Evolutionary conservation across 148 eudicot species (phyloP), one percentile per base, ranked within the genome.

Genomic region (Drosera capensis): DNA sequence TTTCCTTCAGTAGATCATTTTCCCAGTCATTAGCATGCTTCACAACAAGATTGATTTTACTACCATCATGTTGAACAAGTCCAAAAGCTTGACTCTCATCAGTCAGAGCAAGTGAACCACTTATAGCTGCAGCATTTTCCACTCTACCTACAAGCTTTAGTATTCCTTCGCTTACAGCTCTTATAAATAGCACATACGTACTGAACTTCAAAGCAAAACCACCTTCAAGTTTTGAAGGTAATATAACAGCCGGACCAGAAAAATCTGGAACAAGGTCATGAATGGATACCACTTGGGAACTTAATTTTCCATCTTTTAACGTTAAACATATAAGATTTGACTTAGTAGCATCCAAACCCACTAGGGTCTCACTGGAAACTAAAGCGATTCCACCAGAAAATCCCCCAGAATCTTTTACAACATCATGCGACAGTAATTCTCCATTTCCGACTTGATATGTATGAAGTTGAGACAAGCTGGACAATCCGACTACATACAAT

Each of bases 1-100:
- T 77, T 56, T 92, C 99, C 70, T 74, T 73, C 20, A 77, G 60
- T 24, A 81, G 71, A 64, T 78, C 68, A 37, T 42, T 62, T 36
- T 54, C 59, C 77, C 73, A 71, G 40, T 92, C 81, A 51, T 62
- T 50, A 47, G 49, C 63, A 46, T 48, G 68, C 74, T 86, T 92
- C 55, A 92, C 80, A 5, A 70, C 66, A 28, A 92, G 86, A 23
- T 74, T 67, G 53, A 82, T 74, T 59, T 79, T 76, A 57, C 49
- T 64, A 49, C 45, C 68, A 16, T 34, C 69, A 43, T 79, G 76
- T 63, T 85, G 75, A 64, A 79, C 68, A 25, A 77, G 66, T 13
- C 79, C 94, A 70, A 85, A 76, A 67, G 88, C 99, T 47, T 74
- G 65, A 45, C 72, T 73, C 23, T 73, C 82, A 52, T 79, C 95